Percentiles rank a stretch among this genome's conserved stretches.
These are phyloP conservation scores for Daedaleopsis nitida DNA, from an alignment of 768 basidiomycete genomes.

Conservation along the genomic window DNA sequence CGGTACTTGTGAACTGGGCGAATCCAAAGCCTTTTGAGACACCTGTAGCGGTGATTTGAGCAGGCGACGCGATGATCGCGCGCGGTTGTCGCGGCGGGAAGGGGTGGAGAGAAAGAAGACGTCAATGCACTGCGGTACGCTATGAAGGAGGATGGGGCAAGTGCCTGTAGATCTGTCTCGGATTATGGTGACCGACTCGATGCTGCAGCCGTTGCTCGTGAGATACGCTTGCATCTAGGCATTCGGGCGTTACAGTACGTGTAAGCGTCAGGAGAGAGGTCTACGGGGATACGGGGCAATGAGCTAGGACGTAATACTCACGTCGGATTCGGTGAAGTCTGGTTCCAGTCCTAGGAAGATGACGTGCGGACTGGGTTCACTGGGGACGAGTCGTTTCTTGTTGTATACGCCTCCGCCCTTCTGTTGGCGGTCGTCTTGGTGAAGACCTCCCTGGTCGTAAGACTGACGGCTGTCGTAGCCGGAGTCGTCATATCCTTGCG, in stretches of 20 bases:
- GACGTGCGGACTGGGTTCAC: conserved; percentile 89
- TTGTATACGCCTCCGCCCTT: conserved; percentile 31
- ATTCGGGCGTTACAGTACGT: not conserved
- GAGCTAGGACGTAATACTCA: conserved; percentile 51
- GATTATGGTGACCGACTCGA: conserved; percentile 93
- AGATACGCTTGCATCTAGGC: conserved; percentile 79
- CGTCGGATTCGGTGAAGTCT: conserved; percentile 92
- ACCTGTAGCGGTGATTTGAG: conserved; percentile 60
- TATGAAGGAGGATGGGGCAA: conserved; percentile 79
- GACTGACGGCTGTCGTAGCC: conserved; percentile 38
- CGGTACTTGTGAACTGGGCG: conserved; percentile 85
- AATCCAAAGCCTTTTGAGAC: conserved; percentile 96
- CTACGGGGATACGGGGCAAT: conserved; percentile 6
- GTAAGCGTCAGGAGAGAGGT: not conserved
- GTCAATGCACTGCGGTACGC: conserved; percentile 69
- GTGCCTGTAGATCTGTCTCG: conserved; percentile 96
- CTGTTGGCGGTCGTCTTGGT: conserved; percentile 51
- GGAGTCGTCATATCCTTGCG: conserved; percentile 51
- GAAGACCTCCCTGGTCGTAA: conserved; percentile 43
- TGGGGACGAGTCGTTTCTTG: conserved; percentile 81
- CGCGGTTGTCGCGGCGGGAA: conserved; percentile 5
- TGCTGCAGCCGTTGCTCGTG: conserved; percentile 66
- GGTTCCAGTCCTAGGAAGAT: conserved; percentile 94
- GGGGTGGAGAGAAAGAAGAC: conserved; percentile 46
- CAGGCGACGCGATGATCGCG: conserved; percentile 43